Evolutionary conservation across 345 rosid genomes (phyloP).

Genomic region (Durio zibethinus): DNA sequence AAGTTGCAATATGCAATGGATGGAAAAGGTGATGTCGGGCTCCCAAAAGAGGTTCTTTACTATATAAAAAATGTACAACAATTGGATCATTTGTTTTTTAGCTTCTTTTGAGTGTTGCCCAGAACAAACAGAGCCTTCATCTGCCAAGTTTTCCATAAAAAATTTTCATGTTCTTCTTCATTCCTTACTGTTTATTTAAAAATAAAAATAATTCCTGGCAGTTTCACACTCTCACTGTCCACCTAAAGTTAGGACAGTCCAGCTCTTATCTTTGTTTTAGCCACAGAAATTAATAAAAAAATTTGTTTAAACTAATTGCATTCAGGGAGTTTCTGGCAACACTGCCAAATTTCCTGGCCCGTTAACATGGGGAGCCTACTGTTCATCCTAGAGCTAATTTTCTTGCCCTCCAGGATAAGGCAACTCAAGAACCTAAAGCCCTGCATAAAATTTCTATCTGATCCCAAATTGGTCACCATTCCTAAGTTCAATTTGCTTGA

Average conservation of each 20-base stretch:
- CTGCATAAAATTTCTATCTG: neutral
- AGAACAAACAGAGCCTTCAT: neutral
- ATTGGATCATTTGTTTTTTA: neutral
- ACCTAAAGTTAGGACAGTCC: too few species aligned
- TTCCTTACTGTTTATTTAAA: too few species aligned
- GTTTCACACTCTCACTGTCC: too few species aligned
- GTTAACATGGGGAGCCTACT: neutral
- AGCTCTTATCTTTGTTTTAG: too few species aligned
- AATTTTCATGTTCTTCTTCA: too few species aligned
- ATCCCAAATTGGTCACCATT: neutral
- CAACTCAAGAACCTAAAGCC: neutral
- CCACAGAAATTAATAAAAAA: too few species aligned
- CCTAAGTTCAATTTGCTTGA: neutral
- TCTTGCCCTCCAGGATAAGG: neutral
- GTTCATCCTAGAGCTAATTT: neutral
- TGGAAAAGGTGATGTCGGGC: neutral
- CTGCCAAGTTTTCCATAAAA: neutral
- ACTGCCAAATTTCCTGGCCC: neutral
- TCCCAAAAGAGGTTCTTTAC: neutral
- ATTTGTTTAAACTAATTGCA: too few species aligned
- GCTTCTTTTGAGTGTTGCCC: neutral
- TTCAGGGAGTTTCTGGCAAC: neutral
- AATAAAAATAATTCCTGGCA: too few species aligned
- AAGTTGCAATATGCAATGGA: neutral
- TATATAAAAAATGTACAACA: neutral